Percentiles rank a stretch among this genome's conserved stretches.
Evolutionary conservation across 1,139 yeast species (phyloP).

Genomic region (Pichia sp.): DNA sequence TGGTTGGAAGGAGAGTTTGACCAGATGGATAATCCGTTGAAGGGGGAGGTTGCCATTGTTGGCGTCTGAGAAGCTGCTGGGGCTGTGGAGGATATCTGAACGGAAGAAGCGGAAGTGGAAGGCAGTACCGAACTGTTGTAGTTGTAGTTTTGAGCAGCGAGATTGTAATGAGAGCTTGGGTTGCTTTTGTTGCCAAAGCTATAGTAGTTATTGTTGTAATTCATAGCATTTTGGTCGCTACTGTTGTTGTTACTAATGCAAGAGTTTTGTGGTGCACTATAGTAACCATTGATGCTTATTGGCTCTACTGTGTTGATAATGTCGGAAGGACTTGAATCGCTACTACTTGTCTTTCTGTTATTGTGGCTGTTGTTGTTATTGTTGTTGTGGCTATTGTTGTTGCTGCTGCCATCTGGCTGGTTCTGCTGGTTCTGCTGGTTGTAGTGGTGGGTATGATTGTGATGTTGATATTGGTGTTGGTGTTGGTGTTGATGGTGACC

Average conservation of each 20-base stretch:
- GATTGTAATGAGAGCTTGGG: background rate
- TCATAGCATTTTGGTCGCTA: background rate
- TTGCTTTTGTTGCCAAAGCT: background rate
- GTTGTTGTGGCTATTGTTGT: background rate
- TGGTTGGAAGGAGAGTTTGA: background rate
- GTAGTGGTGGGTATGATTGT: conserved; percentile 9
- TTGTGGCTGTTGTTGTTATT: background rate
- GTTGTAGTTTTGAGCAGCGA: background rate
- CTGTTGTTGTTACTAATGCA: background rate
- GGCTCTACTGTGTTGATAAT: conserved; percentile 1
- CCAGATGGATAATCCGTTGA: conserved; percentile 12
- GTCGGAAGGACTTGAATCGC: conserved; percentile 5
- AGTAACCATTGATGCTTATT: conserved; percentile 1
- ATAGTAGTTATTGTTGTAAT: conserved; percentile 1
- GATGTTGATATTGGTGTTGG: background rate
- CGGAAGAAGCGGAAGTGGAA: background rate
- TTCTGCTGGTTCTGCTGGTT: background rate
- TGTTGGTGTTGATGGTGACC: background rate
- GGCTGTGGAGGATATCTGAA: background rate
- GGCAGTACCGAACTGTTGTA: background rate
- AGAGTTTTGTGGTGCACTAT: background rate
- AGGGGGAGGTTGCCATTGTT: conserved; percentile 13
- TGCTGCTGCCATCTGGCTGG: background rate
- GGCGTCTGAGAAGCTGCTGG: conserved; percentile 4
- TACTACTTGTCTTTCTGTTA: background rate